Evolutionary conservation across 2,329 filamentous ascomycete species (phyloP), one percentile per base, ranked within the genome.

Genomic region (Didymella sp.): DNA sequence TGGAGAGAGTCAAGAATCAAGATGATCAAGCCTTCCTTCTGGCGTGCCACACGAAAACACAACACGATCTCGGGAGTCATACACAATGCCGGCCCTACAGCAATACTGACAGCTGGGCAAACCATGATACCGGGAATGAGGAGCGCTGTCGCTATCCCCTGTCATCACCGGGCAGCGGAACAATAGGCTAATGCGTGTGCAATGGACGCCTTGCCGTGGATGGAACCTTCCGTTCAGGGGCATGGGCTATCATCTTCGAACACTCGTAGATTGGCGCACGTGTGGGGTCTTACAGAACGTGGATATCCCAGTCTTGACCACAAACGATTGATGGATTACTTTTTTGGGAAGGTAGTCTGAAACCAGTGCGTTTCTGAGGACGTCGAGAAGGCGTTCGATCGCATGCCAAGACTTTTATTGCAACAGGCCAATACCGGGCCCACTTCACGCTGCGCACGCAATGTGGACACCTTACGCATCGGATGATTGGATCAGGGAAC

Each of bases 211-310:
- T 59, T 47, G 47, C 38, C 24, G 7, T 48, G 42, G 51, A 55
- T 58, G 46, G 56, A 58, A 58, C 46, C 50, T 58, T 49, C 56
- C 51, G 51, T 58, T 53, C 56, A 54, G 46, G 56, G 56, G 54
- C 49, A 57, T 48, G 49, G 48, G 37, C 30, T 43, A 48, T 49
- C 48, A 52, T 31, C 17, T 25, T 41, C 19, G 24, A 24, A 37
- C 21, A 8, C 41, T 47, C 48, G 42, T 21, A 52, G 43, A 50
- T 43, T 51, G 48, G 43, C 48, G 48, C 48, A 57, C 37, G 33
- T 58, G 49, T 45, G 49, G 33, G 43, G 49, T 28, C 40, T 30
- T 38, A 38, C 55, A 53, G 25, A 49, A 38, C 40, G 49, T 38
- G 56, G 50, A 9, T 42, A 45, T 45, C 28, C 33, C 15, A 49